Evolutionary conservation across 129 eudicot genomes (phyloP), one percentile per base, ranked within the genome.

Genomic region (Silybum marianum): DNA sequence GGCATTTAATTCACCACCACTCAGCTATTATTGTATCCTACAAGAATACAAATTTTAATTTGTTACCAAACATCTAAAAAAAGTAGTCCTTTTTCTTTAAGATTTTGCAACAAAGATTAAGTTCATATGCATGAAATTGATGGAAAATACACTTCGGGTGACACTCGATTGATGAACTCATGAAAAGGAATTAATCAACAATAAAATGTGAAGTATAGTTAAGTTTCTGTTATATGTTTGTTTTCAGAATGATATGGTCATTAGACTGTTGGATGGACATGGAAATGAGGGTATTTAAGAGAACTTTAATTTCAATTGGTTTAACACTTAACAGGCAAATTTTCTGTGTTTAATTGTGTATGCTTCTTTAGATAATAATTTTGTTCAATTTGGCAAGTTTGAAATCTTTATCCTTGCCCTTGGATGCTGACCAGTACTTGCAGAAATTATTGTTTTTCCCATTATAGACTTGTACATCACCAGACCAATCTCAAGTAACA

Each of bases 401-500:
- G 30, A 22, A 65, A 23, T 23, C 28, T 65, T 65, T 65, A 65
- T 19, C 5, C 69, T 65, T 65, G 30, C 22, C 30, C 28, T 11
- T 71, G 6, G n/a, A 71, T 34, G 48, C 36, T 18, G 24, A 71
- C 74, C 19, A 18, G 48, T 65, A 34, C 48, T 71, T 71, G 48
- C 74, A 71, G 74, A 71, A 71, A 34, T 71, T 71, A 34, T 71
- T 71, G 74, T 71, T 32, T 32, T 34, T 38, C 12, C 46, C 74
- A 71, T 38, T 9, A 71, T 71, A 71, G 74, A 34, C 48, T 71
- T 71, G 74, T 30, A 71, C 74, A 71, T 71, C 74, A 71, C 74
- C 28, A 44, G 74, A 71, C 74, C 74, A 71, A 7, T 71, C 26
- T 32, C 30, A 65, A 9, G 14, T 28, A 65, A 54, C 28, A 65